phyloP scores from a whole-genome alignment of 1,284 basidiomycete genomes.

The Singerocomus inundabilis region DNA sequence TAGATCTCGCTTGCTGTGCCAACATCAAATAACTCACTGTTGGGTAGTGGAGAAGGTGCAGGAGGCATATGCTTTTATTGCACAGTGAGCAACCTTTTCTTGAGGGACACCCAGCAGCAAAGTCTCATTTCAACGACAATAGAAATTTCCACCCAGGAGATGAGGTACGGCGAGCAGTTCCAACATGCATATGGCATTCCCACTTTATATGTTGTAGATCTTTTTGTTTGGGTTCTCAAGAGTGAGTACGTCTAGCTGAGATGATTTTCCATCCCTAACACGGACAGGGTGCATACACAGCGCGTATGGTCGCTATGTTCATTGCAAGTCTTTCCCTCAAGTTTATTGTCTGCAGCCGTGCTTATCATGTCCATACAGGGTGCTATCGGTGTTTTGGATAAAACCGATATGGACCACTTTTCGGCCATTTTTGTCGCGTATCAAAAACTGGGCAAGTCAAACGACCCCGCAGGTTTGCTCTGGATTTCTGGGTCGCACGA shows the following conservation, averaged over 20 bases:
- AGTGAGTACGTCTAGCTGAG: constrained; percentile 35
- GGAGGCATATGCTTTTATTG: constrained; percentile 71
- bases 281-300: constrained; percentile 63
- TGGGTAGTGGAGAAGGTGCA: constrained; percentile 62
- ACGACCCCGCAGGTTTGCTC: constrained; percentile 45
- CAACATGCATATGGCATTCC: neutral
- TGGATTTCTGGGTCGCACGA: neutral
- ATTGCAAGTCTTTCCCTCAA: constrained; percentile 45
- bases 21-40: constrained; percentile 6
- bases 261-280: neutral
- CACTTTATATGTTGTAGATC: constrained; percentile 39
- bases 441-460: constrained; percentile 56
- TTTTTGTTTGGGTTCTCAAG: constrained; percentile 75
- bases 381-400: constrained; percentile 62
- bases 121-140: constrained; percentile 2
- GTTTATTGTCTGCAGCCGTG: neutral
- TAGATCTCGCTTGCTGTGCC: constrained; percentile 23
- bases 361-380: constrained; percentile 39
- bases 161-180: constrained; percentile 44
- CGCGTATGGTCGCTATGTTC: constrained; percentile 65
- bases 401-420: constrained; percentile 68
- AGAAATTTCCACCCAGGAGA: constrained; percentile 70
- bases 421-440: constrained; percentile 58
- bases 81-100: constrained; percentile 51
- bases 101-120: neutral